These are phyloP conservation scores for Xylariaceae sp. DNA, from an alignment of 2,329 filamentous ascomycete species.

Conservation along the genomic window DNA sequence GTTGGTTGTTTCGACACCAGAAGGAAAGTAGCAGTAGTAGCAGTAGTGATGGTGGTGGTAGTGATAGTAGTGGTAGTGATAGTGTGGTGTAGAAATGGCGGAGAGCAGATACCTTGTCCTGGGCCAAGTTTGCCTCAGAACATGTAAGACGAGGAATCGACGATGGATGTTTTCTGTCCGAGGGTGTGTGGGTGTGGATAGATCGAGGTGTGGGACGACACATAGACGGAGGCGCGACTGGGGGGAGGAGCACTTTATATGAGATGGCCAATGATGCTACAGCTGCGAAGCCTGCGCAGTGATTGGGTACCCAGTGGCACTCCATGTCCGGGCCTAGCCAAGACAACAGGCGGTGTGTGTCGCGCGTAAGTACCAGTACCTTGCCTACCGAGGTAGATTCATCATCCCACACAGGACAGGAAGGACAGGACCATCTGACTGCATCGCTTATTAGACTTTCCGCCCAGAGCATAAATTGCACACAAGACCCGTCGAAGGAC, in stretches of 20 bases:
- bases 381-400: neutral
- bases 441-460: neutral
- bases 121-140: conserved; percentile 26
- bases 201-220: conserved; percentile 40
- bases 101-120: neutral
- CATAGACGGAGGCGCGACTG: conserved; percentile 50
- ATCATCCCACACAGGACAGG: neutral
- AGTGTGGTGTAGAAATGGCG: neutral
- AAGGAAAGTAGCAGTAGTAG: neutral
- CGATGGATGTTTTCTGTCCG: conserved; percentile 26
- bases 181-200: conserved; percentile 28
- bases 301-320: conserved; percentile 47
- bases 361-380: conserved; percentile 25
- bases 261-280: conserved; percentile 46
- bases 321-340: conserved; percentile 43
- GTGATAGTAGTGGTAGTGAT: conserved; percentile 1
- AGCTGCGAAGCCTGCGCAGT: conserved; percentile 36
- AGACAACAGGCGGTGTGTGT: conserved; percentile 34
- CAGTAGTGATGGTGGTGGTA: neutral
- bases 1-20: neutral
- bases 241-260: conserved; percentile 47
- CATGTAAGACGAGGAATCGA: conserved; percentile 27
- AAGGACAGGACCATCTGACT: conserved; percentile 15
- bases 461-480: neutral
- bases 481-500: neutral